Conservation (phyloP, 179 eudicot genomes). For the Heliamphora ciliata region DNA sequence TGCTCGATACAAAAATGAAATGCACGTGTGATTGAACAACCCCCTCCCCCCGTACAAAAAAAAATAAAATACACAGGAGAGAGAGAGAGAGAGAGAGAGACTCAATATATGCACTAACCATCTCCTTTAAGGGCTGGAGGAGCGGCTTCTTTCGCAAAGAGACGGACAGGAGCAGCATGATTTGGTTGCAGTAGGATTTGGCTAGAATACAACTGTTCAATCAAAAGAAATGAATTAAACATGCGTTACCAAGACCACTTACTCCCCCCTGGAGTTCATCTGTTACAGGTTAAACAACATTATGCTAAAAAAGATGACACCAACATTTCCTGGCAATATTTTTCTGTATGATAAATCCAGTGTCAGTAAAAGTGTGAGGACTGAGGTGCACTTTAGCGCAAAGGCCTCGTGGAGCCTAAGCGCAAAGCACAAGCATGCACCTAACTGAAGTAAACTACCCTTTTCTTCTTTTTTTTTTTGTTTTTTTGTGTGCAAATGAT, state of each 20-base stretch:
- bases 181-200: slow-evolving; percentile 42
- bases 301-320: background rate
- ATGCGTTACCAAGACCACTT: background rate
- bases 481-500: too few species aligned
- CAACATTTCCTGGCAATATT: background rate
- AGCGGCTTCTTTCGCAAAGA: slow-evolving; percentile 33
- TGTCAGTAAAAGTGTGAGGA: too few species aligned
- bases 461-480: too few species aligned
- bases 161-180: slow-evolving; percentile 39
- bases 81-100: background rate
- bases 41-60: too few species aligned
- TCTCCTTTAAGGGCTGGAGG: slow-evolving; percentile 72
- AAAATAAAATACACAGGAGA: background rate
- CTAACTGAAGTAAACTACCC: too few species aligned
- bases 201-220: slow-evolving; percentile 43
- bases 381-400: too few species aligned
- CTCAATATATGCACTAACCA: slow-evolving; percentile 40
- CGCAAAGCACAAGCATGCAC: too few species aligned
- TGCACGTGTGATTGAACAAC: too few species aligned
- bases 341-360: too few species aligned
- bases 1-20: too few species aligned
- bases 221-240: background rate
- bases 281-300: background rate
- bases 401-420: too few species aligned
- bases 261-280: background rate